phyloP scores from a whole-genome alignment of 2,329 filamentous ascomycete species.

The Colletotrichum tamarilloi region DNA sequence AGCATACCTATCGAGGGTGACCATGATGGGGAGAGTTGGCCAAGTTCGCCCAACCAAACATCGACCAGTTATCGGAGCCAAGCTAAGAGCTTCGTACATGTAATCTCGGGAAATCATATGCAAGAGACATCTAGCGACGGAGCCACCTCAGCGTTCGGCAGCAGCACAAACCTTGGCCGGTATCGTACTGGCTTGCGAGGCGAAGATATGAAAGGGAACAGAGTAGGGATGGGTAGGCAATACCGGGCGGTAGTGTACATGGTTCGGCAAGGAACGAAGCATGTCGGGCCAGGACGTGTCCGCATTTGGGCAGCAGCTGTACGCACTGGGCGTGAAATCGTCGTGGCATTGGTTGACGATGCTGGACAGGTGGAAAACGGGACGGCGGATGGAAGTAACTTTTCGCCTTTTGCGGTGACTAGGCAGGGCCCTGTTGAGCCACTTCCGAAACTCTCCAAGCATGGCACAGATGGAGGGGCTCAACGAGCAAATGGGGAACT shows the following conservation, averaged over 20 bases:
- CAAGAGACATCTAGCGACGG: constrained; percentile 44
- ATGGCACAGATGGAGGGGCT: constrained; percentile 14
- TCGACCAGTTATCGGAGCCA: constrained; percentile 49
- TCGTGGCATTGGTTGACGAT: constrained; percentile 1
- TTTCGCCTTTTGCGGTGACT: constrained; percentile 28
- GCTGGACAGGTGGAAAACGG: background rate
- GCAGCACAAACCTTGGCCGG: constrained; percentile 40
- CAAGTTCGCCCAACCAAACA: constrained; percentile 48
- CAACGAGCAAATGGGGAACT: background rate
- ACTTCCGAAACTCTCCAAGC: constrained; percentile 21
- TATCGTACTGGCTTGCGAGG: constrained; percentile 8
- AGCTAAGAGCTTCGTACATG: constrained; percentile 32
- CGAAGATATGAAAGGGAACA: constrained; percentile 3
- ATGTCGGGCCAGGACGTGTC: constrained; percentile 18
- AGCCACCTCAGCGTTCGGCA: constrained; percentile 43
- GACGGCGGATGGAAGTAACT: constrained; percentile 24
- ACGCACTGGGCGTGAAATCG: background rate
- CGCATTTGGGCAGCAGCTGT: constrained; percentile 28
- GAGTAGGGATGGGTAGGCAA: background rate
- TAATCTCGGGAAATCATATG: constrained; percentile 51
- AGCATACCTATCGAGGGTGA: constrained; percentile 22
- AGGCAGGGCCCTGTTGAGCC: constrained; percentile 19
- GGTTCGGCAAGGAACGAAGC: constrained; percentile 10
- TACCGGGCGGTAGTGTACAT: constrained; percentile 1
- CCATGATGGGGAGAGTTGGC: constrained; percentile 22